phyloP scores from a whole-genome alignment of 495 filamentous ascomycete genomes.

The Polyplosphaeria fusca region DNA sequence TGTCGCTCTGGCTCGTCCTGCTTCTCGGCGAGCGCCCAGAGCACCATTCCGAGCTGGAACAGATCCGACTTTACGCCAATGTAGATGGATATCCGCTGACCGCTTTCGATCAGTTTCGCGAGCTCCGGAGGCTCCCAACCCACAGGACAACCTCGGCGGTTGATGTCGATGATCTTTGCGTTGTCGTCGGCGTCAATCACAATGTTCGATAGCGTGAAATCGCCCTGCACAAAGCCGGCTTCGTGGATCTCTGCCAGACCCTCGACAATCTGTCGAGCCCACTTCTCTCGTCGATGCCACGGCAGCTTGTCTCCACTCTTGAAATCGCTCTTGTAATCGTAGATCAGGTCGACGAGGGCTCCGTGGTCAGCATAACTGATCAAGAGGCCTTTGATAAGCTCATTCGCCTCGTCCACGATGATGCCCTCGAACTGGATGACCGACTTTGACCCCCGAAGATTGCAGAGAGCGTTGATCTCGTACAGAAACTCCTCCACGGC shows the following conservation, averaged over 20 bases:
- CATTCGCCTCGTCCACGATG: slow-evolving; percentile 74
- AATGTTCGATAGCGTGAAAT: slow-evolving; percentile 96
- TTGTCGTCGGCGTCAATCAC: slow-evolving; percentile 82
- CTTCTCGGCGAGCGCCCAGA: slow-evolving; percentile 86
- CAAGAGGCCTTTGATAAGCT: slow-evolving; percentile 80
- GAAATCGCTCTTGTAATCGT: slow-evolving; percentile 64
- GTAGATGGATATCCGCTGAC: slow-evolving; percentile 94
- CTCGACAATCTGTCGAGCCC: slow-evolving; percentile 89
- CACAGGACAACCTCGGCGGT: slow-evolving; percentile 89
- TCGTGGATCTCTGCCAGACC: slow-evolving; percentile 93
- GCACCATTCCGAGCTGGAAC: slow-evolving; percentile 93
- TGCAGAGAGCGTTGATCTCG: slow-evolving; percentile 90
- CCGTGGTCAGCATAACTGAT: slow-evolving; percentile 88
- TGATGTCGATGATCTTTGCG: slow-evolving; percentile 98
- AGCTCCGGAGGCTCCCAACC: slow-evolving; percentile 98
- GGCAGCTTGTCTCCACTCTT: slow-evolving; percentile 51
- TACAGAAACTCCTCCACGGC: slow-evolving; percentile 96
- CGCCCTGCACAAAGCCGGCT: slow-evolving; percentile 93
- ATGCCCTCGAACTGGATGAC: slow-evolving; percentile 88
- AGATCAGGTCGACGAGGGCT: slow-evolving; percentile 83
- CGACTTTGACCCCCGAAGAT: slow-evolving; percentile 65
- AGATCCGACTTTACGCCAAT: slow-evolving; percentile 97
- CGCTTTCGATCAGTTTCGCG: slow-evolving; percentile 78
- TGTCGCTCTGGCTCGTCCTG: slow-evolving; percentile 86
- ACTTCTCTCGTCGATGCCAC: slow-evolving; percentile 77